Evolutionary conservation across 257 asterid genomes (phyloP).

Genomic region (Nicotiana attenuata): DNA sequence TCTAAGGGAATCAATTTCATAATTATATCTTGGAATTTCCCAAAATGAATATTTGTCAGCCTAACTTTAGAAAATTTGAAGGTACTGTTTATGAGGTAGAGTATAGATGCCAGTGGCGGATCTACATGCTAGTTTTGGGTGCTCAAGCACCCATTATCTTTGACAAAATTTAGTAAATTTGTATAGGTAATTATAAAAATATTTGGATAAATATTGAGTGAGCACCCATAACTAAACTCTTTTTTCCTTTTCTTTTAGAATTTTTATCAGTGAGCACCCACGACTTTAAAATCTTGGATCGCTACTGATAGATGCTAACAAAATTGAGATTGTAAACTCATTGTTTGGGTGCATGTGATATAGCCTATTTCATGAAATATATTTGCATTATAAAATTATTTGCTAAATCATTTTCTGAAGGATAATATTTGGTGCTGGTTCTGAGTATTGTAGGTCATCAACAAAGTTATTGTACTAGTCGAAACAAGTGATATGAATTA

Average conservation of each 20-base stretch:
- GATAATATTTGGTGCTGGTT: neutral
- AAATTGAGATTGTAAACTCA: neutral
- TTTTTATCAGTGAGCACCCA: too few species aligned
- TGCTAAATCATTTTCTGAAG: neutral
- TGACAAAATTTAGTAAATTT: too few species aligned
- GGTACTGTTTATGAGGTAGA: neutral
- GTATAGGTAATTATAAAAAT: too few species aligned
- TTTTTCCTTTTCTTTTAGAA: too few species aligned
- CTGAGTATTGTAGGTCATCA: neutral
- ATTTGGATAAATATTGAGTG: too few species aligned
- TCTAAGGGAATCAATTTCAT: neutral
- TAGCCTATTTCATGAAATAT: neutral
- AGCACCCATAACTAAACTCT: too few species aligned
- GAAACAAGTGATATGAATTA: neutral
- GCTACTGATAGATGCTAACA: neutral
- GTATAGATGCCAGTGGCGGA: neutral
- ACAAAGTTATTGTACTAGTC: neutral
- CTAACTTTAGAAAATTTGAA: neutral
- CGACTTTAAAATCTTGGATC: too few species aligned
- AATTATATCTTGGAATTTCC: neutral
- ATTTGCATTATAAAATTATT: neutral
- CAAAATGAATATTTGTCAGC: neutral
- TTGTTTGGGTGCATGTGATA: neutral
- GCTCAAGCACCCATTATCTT: too few species aligned
- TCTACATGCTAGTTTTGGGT: too few species aligned